These are phyloP conservation scores for Gillenia trifoliata DNA, from an alignment of 306 rosid species.

Conservation along the genomic window DNA sequence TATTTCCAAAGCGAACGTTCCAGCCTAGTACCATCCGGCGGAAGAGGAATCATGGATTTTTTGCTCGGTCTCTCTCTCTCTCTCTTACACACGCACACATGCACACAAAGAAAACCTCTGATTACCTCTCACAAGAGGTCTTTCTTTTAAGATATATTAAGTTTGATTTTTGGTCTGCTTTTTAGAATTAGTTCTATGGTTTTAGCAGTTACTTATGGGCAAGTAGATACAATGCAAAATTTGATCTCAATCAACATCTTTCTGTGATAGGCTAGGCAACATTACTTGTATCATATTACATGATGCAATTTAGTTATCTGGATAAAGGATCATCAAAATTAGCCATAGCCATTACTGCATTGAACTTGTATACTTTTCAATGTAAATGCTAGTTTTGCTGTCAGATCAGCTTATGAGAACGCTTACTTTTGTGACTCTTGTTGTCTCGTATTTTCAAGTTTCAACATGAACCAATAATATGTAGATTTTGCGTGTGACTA, in stretches of 20 bases:
- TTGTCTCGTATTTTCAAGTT: neutral
- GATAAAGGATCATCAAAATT: neutral
- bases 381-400: neutral
- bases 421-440: neutral
- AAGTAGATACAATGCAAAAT: neutral
- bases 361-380: neutral
- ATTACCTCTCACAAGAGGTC: neutral
- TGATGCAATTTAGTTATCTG: neutral
- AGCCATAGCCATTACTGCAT: neutral
- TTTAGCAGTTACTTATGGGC: neutral
- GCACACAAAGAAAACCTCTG: neutral
- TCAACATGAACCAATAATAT: neutral
- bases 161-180: too few species aligned
- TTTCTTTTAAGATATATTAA: neutral
- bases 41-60: slow-evolving; percentile 89
- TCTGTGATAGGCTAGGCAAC: neutral
- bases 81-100: neutral
- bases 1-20: slow-evolving; percentile 80
- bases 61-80: slow-evolving; percentile 64
- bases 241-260: neutral
- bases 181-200: neutral
- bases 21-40: slow-evolving; percentile 81
- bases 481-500: slow-evolving; percentile 3
- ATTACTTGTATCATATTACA: neutral
- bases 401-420: neutral